These are phyloP conservation scores for Lachancea mirantina DNA, from an alignment of 805 yeast species.

Conservation along the genomic window DNA sequence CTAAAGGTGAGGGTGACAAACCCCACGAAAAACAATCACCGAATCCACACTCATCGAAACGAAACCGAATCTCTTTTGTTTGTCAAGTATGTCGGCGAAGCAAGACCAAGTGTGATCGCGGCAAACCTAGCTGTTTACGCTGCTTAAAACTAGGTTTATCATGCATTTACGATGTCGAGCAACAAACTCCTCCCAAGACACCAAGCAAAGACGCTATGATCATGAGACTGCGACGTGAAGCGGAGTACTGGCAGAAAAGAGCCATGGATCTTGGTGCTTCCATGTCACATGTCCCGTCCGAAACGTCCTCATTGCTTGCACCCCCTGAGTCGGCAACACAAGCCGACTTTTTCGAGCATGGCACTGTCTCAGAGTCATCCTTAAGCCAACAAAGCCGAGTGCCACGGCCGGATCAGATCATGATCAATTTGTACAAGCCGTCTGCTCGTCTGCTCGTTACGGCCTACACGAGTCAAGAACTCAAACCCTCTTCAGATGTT, in stretches of 20 bases:
- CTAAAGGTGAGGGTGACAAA: too few species aligned
- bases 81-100: slow-evolving; percentile 30
- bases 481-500: slow-evolving; percentile 30
- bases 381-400: slow-evolving; percentile 1
- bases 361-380: too few species aligned
- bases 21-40: too few species aligned
- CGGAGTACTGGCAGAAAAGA: slow-evolving; percentile 28
- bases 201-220: slow-evolving; percentile 29
- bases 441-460: slow-evolving; percentile 27
- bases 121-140: slow-evolving; percentile 27
- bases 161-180: slow-evolving; percentile 29
- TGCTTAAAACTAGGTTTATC: slow-evolving; percentile 22
- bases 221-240: slow-evolving; percentile 24
- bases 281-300: neutral
- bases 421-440: slow-evolving; percentile 22
- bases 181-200: slow-evolving; percentile 27
- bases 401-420: slow-evolving; percentile 13
- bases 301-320: neutral
- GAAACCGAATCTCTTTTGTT: slow-evolving; percentile 30
- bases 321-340: neutral
- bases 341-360: too few species aligned
- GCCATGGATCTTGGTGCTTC: slow-evolving; percentile 9
- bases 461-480: slow-evolving; percentile 27
- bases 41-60: too few species aligned
- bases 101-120: slow-evolving; percentile 31